Evolutionary conservation across 2,329 filamentous ascomycete species (phyloP).

Genomic region (Zymoseptoria pseudotritici): DNA sequence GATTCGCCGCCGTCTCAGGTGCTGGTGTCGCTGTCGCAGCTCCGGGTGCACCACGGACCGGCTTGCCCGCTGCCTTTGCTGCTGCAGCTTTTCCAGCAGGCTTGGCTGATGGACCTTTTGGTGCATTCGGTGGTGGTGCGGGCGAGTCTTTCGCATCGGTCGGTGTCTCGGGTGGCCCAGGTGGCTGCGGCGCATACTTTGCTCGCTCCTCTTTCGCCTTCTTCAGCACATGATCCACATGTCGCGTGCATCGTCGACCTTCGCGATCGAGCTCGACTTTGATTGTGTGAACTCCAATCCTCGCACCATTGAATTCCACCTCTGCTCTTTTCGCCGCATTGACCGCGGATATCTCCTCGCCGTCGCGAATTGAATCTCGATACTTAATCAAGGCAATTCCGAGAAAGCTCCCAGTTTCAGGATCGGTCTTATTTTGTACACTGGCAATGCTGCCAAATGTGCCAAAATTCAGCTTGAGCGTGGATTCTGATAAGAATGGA

Average conservation of each 20-base stretch:
- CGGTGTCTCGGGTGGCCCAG: conserved; percentile 24
- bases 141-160: conserved; percentile 37
- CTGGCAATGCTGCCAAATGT: conserved; percentile 81
- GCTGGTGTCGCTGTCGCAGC: conserved; percentile 14
- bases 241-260: conserved; percentile 69
- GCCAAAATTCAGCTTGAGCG: conserved; percentile 64
- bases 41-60: conserved; percentile 25
- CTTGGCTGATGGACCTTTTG: conserved; percentile 69
- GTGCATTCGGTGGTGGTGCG: conserved; percentile 73
- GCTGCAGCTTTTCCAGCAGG: conserved; percentile 15
- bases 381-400: conserved; percentile 91
- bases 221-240: conserved; percentile 68
- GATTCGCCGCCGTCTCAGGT: conserved; percentile 31
- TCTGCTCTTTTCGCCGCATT: conserved; percentile 77
- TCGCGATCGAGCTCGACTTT: conserved; percentile 85
- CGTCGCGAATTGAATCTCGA: conserved; percentile 58
- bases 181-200: conserved; percentile 27
- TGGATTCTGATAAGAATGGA: conserved; percentile 69
- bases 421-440: conserved; percentile 90
- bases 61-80: conserved; percentile 16
- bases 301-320: conserved; percentile 66
- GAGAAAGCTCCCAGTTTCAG: conserved; percentile 85
- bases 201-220: conserved; percentile 58
- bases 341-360: conserved; percentile 56
- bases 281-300: conserved; percentile 69